Evolutionary conservation across 2,329 filamentous ascomycete genomes (phyloP).

Genomic region (Coleophoma cylindrospora): DNA sequence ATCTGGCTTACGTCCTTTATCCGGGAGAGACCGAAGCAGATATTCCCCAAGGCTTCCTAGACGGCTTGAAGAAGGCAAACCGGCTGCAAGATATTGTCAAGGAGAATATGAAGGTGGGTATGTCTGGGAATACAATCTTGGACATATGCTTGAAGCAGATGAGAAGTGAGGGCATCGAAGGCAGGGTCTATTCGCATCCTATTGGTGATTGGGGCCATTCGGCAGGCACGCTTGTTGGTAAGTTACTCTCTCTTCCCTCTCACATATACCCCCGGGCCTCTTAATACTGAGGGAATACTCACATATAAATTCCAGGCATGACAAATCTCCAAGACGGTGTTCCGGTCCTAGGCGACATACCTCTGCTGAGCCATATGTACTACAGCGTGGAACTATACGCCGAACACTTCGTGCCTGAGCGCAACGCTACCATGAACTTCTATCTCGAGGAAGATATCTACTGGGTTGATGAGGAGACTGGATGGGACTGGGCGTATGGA

Average conservation of each 20-base stretch:
- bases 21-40: conserved; percentile 35
- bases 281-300: neutral
- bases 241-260: conserved; percentile 4
- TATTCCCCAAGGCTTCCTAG: conserved; percentile 34
- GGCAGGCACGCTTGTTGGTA: conserved; percentile 42
- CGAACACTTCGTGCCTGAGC: conserved; percentile 40
- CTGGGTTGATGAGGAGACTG: conserved; percentile 31
- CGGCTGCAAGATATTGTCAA: conserved; percentile 42
- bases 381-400: conserved; percentile 46
- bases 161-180: conserved; percentile 36
- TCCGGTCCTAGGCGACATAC: conserved; percentile 39
- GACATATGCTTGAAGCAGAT: conserved; percentile 33
- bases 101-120: conserved; percentile 37
- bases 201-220: conserved; percentile 47
- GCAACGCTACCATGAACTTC: conserved; percentile 38
- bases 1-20: conserved; percentile 41
- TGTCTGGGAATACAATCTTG: conserved; percentile 40
- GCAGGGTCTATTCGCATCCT: conserved; percentile 43
- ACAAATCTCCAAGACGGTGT: conserved; percentile 44
- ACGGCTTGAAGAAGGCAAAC: conserved; percentile 40
- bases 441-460: conserved; percentile 46
- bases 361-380: conserved; percentile 38
- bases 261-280: neutral
- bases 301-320: conserved; percentile 32
- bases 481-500: conserved; percentile 45